Base-by-base conservation (phyloP, 257 asterid genomes). In the Catharanthus roseus region DNA sequence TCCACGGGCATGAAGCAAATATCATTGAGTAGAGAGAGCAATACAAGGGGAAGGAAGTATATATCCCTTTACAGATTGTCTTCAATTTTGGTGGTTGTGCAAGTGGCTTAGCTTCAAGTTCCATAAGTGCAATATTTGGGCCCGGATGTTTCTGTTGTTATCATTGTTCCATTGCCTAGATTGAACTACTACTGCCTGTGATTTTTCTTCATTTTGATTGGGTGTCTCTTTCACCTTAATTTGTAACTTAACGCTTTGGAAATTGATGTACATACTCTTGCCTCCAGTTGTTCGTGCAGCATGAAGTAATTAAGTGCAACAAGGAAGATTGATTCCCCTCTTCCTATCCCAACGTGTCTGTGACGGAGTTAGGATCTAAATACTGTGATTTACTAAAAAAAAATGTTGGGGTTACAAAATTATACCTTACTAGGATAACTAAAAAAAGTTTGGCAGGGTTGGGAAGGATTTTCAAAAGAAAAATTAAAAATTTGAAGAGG, bases 1-100 rank as follows among this genome's bases (percentile, higher is more conserved):
- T 67, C 60, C 19, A 34, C 7, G n/a, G 76, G 82, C 57, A 70
- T 72, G 86, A 85, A 78, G 81, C 86, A 81, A 77, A 72, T n/a
- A n/a, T 79, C 79, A 77, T 53, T 58, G 33, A 29, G 68, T 72
- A 36, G 51, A 69, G 74, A 36, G 51, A 69, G 74, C 64, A 70
- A 29, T 15, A 9, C 39, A 13, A 33, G 38, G 24, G 42, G 56
- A n/a, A n/a, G n/a, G n/a, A n/a, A n/a, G n/a, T n/a, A n/a, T n/a
- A 39, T 69, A 42, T 23, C 33, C 65, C 18, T 51, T 21, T 67
- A 29, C 11, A 6, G 9, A 16, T n/a, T 3, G 31, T 42, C 2
- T 29, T 3, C 13, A 69, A 53, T 39, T 54, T 29, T 31, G 44
- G 33, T 16, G 7, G 16, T 28, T 3, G 41, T 9, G 49, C 34